Conservation (phyloP, 225 moss, liverwort and hornwort species). For the Bryum argenteum region DNA sequence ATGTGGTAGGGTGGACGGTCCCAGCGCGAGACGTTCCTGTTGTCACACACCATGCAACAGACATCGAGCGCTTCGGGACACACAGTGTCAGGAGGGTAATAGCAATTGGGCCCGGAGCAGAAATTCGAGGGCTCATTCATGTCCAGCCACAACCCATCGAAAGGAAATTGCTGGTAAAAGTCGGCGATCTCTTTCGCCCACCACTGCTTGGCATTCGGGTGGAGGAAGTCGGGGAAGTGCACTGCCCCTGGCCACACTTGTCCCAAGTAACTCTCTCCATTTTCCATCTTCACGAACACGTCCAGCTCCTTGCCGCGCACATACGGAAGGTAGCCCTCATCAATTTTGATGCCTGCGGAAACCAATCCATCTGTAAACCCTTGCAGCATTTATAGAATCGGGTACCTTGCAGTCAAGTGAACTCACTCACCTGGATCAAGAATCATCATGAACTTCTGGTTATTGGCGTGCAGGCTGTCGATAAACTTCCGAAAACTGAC, state of each 20-base stretch:
- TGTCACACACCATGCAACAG: constrained; percentile 79
- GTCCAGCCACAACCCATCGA: constrained; percentile 88
- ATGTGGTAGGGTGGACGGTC: constrained; percentile 76
- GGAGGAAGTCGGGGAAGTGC: constrained; percentile 71
- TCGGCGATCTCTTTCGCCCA: constrained; percentile 67
- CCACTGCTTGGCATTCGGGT: constrained; percentile 59
- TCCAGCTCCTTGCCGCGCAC: constrained; percentile 59
- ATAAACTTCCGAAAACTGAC: constrained; percentile 52
- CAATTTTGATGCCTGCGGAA: constrained; percentile 53
- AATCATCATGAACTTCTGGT: constrained; percentile 77
- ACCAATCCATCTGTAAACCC: not conserved
- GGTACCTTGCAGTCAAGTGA: too few relatives aligned
- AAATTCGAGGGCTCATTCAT: constrained; percentile 97
- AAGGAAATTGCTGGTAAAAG: constrained; percentile 60
- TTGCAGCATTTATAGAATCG: not conserved
- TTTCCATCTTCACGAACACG: constrained; percentile 59
- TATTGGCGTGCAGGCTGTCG: constrained; percentile 60
- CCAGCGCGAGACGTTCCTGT: constrained; percentile 57
- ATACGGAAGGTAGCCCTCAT: constrained; percentile 55
- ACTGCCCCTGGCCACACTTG: constrained; percentile 90
- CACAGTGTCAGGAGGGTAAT: constrained; percentile 51
- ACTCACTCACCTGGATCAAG: constrained; percentile 74
- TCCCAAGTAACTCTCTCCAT: constrained; percentile 51
- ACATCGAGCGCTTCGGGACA: constrained; percentile 53
- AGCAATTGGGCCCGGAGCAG: constrained; percentile 62